Base-by-base conservation (phyloP, 192 early-diverging fungal genomes). In the Chytriomyces sp. region DNA sequence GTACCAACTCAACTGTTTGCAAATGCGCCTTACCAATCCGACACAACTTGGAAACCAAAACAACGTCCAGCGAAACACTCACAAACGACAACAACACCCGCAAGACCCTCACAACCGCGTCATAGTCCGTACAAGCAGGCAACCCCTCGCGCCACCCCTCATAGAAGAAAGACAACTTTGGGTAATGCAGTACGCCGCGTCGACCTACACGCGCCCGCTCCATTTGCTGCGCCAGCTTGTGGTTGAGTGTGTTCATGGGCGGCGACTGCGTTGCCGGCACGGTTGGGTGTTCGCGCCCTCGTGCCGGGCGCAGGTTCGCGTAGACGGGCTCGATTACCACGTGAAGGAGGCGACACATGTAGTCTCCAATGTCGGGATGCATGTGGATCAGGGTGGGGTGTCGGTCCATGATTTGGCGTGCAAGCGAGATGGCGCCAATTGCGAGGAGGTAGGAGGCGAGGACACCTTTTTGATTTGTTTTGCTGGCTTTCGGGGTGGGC, bases 401-500 rank as follows among this genome's bases (percentile, higher is more conserved):
- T 19, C 85, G 75, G 3, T 82, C 75, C 3, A 93, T 49, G 6
- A 90, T 78, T 12, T 81, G 55, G 32, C 82, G 57, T 22, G 86
- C 85, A 33, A 86, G 72, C 3, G 72, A 64, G 0, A 89, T 17
- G 39, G 88, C 88, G 4, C 92, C 92, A 3, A 92, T 83, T 3
- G 84, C 82, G 0, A 93, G 32, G 3, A 92, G 77, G 19, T 90
- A 86, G 10, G 79, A 78, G 14, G 82, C 63, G 8, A 93, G 58
- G 17, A 84, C 84, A 36, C 88, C 79, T 52, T 92, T 90, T 64
- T 93, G 91, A 36, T 93, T 72, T 62, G 64, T 54, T 64, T 70
- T 69, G 17, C 64, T 32, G 6, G 39, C 59, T 63, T 58, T 68
- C 37, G 39, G 34, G 17, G 52, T n/a, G 52, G 31, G 26, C 8